phyloP scores from a whole-genome alignment of 306 rosid species.

The Benincasa hispida region DNA sequence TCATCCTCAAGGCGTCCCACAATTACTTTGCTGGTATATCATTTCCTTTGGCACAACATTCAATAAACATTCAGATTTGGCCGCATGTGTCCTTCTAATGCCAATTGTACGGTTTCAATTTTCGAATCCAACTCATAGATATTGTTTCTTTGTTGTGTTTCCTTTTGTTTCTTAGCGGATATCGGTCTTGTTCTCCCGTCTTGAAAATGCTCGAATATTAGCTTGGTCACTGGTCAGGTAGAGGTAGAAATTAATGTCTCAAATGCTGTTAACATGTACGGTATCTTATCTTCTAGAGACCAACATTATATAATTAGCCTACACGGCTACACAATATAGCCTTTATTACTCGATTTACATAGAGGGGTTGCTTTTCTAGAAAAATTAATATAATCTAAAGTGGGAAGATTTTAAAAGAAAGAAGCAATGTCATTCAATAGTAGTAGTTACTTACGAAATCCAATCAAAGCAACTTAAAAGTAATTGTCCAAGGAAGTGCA shows the following conservation, averaged over 20 bases:
- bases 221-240: no score
- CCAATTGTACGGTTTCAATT: background rate
- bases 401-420: background rate
- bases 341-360: background rate
- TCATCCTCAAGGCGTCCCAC: background rate
- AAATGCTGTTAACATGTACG: background rate
- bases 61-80: background rate
- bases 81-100: background rate
- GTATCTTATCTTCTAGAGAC: background rate
- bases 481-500: background rate
- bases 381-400: background rate
- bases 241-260: background rate
- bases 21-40: background rate
- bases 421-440: background rate
- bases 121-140: background rate
- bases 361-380: background rate
- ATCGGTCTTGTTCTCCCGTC: background rate
- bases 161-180: background rate
- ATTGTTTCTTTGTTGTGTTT: background rate
- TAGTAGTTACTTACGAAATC: background rate
- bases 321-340: background rate
- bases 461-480: constrained; percentile 6
- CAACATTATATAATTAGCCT: background rate
- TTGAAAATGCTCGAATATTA: background rate
- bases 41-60: background rate